Conservation (phyloP, 2,329 filamentous ascomycete genomes). For the Phialophora chinensis region DNA sequence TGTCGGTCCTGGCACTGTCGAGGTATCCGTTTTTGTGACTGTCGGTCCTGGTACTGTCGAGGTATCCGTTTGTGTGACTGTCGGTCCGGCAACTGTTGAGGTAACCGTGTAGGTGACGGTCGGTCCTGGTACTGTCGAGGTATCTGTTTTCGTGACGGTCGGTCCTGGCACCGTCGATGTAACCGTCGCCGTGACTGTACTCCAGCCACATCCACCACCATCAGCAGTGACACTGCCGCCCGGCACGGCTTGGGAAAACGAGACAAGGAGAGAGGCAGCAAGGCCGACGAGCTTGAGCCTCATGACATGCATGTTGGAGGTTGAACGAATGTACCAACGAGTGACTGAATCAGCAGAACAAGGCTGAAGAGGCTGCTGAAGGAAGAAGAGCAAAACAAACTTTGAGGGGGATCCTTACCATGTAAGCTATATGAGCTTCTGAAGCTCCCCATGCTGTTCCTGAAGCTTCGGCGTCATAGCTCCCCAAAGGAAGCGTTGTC, state of each 20-base stretch:
- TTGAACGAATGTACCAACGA: constrained; percentile 26
- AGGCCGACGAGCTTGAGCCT: constrained; percentile 21
- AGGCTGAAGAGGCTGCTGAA: constrained; percentile 6
- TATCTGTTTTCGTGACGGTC: background rate
- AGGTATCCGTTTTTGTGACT: background rate
- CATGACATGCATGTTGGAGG: constrained; percentile 17
- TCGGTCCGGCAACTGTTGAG: background rate
- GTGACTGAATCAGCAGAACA: constrained; percentile 12
- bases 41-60: background rate
- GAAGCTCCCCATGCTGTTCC: constrained; percentile 17
- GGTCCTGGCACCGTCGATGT: background rate
- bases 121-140: no score
- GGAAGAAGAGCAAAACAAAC: background rate
- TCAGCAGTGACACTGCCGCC: background rate
- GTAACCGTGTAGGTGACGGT: background rate
- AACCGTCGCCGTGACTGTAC: background rate
- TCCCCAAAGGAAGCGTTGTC: constrained; percentile 7
- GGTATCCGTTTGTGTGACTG: background rate
- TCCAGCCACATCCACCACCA: background rate
- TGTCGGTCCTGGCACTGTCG: background rate
- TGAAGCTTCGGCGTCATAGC: constrained; percentile 13
- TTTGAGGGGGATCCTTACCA: constrained; percentile 9
- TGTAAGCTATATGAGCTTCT: constrained; percentile 22
- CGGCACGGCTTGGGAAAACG: constrained; percentile 12
- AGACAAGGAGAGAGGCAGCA: constrained; percentile 14